phyloP scores from a whole-genome alignment of 2,329 filamentous ascomycete genomes.

The Alternaria incomplexa region DNA sequence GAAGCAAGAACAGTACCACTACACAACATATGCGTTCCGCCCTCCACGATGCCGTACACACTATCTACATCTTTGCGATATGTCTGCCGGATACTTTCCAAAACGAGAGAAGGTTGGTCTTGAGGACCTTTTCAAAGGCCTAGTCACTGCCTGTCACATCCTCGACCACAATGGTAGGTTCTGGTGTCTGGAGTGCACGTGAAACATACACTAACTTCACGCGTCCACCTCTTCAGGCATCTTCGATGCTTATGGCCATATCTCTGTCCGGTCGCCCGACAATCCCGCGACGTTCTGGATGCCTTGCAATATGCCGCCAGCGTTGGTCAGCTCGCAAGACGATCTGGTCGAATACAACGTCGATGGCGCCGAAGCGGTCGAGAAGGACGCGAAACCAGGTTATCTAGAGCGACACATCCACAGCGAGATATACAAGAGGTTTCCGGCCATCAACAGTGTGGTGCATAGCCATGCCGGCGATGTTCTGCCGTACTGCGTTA shows the following conservation, averaged over 20 bases:
- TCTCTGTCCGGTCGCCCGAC: slow-evolving; percentile 59
- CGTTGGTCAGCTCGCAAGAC: slow-evolving; percentile 49
- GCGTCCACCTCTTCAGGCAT: slow-evolving; percentile 33
- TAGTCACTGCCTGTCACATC: slow-evolving; percentile 59
- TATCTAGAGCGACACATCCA: slow-evolving; percentile 56
- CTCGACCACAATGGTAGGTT: slow-evolving; percentile 53
- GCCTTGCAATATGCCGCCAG: slow-evolving; percentile 52
- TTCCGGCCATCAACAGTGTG: slow-evolving; percentile 51
- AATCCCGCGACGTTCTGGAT: slow-evolving; percentile 56
- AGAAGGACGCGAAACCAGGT: slow-evolving; percentile 40
- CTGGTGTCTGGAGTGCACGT: not conserved
- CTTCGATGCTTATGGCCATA: slow-evolving; percentile 62
- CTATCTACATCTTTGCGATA: slow-evolving; percentile 10
- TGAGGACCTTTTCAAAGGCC: slow-evolving; percentile 46
- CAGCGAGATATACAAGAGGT: slow-evolving; percentile 54
- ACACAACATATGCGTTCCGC: not conserved
- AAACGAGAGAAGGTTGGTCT: slow-evolving; percentile 48
- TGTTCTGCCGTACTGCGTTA: slow-evolving; percentile 53
- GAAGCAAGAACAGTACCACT: slow-evolving; percentile 9
- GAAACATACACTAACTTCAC: not conserved
- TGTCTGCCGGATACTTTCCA: slow-evolving; percentile 47
- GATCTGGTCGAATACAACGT: slow-evolving; percentile 55
- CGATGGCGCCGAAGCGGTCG: slow-evolving; percentile 47
- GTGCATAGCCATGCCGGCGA: slow-evolving; percentile 53
- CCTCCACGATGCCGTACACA: slow-evolving; percentile 3